phyloP scores from a whole-genome alignment of 495 filamentous ascomycete genomes.

The Podospora didyma region DNA sequence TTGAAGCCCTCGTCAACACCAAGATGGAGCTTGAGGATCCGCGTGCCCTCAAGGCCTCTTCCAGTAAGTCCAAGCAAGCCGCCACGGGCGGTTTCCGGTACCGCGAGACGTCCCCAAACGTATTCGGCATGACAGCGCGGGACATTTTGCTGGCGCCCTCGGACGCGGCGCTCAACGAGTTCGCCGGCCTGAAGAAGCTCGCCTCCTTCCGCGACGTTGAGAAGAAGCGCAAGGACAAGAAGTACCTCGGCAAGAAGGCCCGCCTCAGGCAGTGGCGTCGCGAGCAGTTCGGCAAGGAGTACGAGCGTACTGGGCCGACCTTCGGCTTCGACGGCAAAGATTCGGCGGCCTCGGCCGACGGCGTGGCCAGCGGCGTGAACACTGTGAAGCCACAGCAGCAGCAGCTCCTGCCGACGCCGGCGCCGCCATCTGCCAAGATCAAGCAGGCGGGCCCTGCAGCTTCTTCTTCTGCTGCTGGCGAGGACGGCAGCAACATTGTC shows the following conservation, averaged over 20 bases:
- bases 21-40: slow-evolving; percentile 69
- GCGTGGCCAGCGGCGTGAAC: slow-evolving; percentile 19
- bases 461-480: background rate
- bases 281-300: slow-evolving; percentile 79
- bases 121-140: slow-evolving; percentile 80
- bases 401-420: background rate
- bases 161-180: slow-evolving; percentile 83
- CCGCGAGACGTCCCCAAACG: slow-evolving; percentile 84
- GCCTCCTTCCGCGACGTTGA: slow-evolving; percentile 81
- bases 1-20: slow-evolving; percentile 83
- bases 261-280: slow-evolving; percentile 84
- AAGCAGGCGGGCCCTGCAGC: too few relatives aligned
- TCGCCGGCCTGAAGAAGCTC: slow-evolving; percentile 89
- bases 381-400: slow-evolving; percentile 1
- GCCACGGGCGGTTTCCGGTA: slow-evolving; percentile 65
- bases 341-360: background rate
- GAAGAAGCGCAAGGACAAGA: slow-evolving; percentile 84
- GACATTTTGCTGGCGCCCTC: slow-evolving; percentile 86
- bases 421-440: background rate
- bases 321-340: slow-evolving; percentile 37
- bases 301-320: slow-evolving; percentile 43
- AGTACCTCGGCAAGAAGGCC: slow-evolving; percentile 85
- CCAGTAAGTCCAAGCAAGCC: slow-evolving; percentile 12
- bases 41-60: slow-evolving; percentile 39
- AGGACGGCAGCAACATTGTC: slow-evolving; percentile 13